Conservation (phyloP, 2,329 filamentous ascomycete species). For the Cytospora paraplurivora region DNA sequence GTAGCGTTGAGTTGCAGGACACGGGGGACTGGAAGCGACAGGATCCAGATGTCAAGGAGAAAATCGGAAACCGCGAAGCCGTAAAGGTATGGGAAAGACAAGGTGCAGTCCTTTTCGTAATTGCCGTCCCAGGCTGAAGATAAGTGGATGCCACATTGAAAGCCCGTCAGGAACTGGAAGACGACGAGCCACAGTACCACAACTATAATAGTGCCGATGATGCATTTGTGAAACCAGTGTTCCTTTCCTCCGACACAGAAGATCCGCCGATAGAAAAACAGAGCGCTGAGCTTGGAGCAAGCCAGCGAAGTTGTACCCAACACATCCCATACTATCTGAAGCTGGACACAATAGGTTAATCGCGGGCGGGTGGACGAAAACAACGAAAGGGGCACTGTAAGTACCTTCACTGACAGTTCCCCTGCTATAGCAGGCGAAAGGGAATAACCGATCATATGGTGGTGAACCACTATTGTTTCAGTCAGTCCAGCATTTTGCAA, state of each 20-base stretch:
- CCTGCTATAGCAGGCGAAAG: no score
- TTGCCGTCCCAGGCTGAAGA: no score
- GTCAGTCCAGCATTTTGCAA: no score
- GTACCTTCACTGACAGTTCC: constrained; percentile 7
- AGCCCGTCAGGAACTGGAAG: no score
- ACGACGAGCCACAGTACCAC: constrained; percentile 8
- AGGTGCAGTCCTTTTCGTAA: constrained; percentile 4
- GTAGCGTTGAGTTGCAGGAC: constrained; percentile 10
- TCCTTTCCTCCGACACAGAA: constrained; percentile 7
- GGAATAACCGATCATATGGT: no score
- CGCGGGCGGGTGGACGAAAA: constrained; percentile 3
- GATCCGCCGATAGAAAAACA: constrained; percentile 11
- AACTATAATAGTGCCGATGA: constrained; percentile 8
- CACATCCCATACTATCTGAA: constrained; percentile 12
- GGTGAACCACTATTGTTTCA: no score
- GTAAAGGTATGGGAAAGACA: constrained; percentile 7
- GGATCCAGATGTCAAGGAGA: constrained; percentile 10
- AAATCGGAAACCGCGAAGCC: constrained; percentile 12
- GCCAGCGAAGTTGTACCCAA: constrained; percentile 5
- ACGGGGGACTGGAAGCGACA: constrained; percentile 7
- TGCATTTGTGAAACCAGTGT: constrained; percentile 3
- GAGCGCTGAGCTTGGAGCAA: constrained; percentile 11
- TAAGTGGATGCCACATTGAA: no score
- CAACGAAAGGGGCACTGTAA: constrained; percentile 5
- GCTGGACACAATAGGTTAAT: constrained; percentile 5